Percentiles rank a stretch among this genome's conserved stretches.
phyloP scores from a whole-genome alignment of 768 basidiomycete genomes.

The Podaxis mareebaensis region DNA sequence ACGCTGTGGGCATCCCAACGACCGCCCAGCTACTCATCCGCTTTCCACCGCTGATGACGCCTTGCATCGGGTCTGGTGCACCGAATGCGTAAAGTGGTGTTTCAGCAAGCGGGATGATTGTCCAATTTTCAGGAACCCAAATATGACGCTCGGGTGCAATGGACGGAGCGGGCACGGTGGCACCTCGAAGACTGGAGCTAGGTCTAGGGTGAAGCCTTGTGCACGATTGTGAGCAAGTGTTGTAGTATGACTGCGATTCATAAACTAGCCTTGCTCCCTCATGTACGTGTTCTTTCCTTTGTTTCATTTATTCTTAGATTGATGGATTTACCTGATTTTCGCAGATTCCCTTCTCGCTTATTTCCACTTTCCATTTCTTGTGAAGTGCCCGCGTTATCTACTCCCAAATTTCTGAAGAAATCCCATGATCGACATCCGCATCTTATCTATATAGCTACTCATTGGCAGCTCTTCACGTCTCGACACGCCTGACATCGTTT shows the following conservation, averaged over 20 bases:
- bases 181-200: background rate
- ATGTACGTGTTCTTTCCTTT: slow-evolving; percentile 5
- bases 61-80: slow-evolving; percentile 32
- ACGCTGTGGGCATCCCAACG: slow-evolving; percentile 31
- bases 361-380: background rate
- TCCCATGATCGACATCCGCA: background rate
- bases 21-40: slow-evolving; percentile 23
- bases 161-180: background rate
- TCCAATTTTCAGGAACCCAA: slow-evolving; percentile 1
- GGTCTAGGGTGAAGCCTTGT: background rate
- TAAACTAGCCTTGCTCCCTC: background rate
- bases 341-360: background rate
- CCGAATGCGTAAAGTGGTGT: slow-evolving; percentile 28
- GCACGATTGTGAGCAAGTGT: slow-evolving; percentile 13
- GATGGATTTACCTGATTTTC: background rate
- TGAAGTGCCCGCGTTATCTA: background rate
- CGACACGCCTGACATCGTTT: slow-evolving; percentile 4
- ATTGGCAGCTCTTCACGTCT: slow-evolving; percentile 2
- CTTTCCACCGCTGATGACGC: slow-evolving; percentile 27
- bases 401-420: background rate
- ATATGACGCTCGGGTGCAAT: background rate
- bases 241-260: background rate
- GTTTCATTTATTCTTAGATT: slow-evolving; percentile 1
- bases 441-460: background rate
- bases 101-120: slow-evolving; percentile 18